phyloP scores from a whole-genome alignment of 1,284 basidiomycete genomes.

The Coriolopsis trogii region DNA sequence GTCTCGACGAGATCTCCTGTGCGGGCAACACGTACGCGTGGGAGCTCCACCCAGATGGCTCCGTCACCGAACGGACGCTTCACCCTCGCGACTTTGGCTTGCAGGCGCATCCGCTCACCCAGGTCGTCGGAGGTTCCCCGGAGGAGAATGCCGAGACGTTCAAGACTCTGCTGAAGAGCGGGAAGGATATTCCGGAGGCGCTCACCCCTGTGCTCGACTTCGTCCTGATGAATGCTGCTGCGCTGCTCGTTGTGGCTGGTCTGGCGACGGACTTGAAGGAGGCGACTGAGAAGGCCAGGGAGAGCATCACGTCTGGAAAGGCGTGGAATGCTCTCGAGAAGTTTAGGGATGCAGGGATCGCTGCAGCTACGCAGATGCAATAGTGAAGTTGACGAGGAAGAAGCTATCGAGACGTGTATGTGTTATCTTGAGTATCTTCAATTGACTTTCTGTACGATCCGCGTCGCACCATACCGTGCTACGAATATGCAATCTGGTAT shows the following conservation, averaged over 20 bases:
- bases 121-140: conserved; percentile 76
- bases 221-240: conserved; percentile 85
- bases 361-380: conserved; percentile 16
- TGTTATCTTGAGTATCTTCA: background rate
- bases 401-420: background rate
- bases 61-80: conserved; percentile 53
- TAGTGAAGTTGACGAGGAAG: background rate
- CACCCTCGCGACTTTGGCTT: conserved; percentile 76
- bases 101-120: conserved; percentile 62
- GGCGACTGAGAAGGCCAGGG: conserved; percentile 73
- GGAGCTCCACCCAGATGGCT: conserved; percentile 56
- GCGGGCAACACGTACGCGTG: conserved; percentile 87
- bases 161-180: conserved; percentile 56
- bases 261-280: conserved; percentile 70
- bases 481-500: no score
- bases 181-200: conserved; percentile 49
- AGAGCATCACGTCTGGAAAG: conserved; percentile 72
- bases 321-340: conserved; percentile 74
- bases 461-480: no score
- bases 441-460: background rate
- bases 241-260: conserved; percentile 81
- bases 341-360: conserved; percentile 43
- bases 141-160: conserved; percentile 77
- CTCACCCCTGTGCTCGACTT: conserved; percentile 76
- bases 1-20: conserved; percentile 93